phyloP scores from a whole-genome alignment of 2,329 filamentous ascomycete genomes.

The Fusarium torreyae region DNA sequence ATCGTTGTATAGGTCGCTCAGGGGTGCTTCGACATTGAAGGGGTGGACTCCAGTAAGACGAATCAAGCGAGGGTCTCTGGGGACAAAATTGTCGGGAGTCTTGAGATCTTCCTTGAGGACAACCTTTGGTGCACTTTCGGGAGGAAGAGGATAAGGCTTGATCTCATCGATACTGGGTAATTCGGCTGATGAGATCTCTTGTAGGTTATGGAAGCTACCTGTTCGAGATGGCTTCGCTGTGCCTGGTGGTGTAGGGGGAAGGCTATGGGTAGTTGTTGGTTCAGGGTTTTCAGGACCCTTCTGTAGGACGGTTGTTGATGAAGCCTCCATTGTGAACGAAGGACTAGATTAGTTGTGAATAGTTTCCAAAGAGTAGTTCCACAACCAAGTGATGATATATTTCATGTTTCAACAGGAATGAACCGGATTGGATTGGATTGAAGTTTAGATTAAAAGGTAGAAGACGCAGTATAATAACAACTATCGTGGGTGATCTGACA shows the following conservation, averaged over 20 bases:
- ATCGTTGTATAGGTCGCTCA: constrained; percentile 82
- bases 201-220: constrained; percentile 51
- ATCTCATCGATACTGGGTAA: constrained; percentile 19
- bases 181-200: constrained; percentile 39
- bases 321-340: constrained; percentile 39
- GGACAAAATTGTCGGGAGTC: constrained; percentile 87
- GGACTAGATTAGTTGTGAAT: constrained; percentile 5
- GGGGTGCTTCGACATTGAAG: constrained; percentile 90
- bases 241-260: constrained; percentile 59
- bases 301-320: constrained; percentile 30
- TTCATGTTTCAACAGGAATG: constrained; percentile 6
- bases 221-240: constrained; percentile 58
- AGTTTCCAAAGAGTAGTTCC: constrained; percentile 13
- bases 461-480: constrained; percentile 32
- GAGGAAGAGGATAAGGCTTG: constrained; percentile 75
- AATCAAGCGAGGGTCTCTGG: constrained; percentile 85
- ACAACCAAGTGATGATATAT: background rate
- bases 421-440: background rate
- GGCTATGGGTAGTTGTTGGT: constrained; percentile 28
- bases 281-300: constrained; percentile 29
- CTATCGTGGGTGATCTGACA: constrained; percentile 26
- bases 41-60: constrained; percentile 90
- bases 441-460: constrained; percentile 11
- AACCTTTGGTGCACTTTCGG: constrained; percentile 70
- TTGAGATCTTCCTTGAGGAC: constrained; percentile 83